phyloP scores from a whole-genome alignment of 1,139 yeast genomes.

The Magnusiomyces sp. region DNA sequence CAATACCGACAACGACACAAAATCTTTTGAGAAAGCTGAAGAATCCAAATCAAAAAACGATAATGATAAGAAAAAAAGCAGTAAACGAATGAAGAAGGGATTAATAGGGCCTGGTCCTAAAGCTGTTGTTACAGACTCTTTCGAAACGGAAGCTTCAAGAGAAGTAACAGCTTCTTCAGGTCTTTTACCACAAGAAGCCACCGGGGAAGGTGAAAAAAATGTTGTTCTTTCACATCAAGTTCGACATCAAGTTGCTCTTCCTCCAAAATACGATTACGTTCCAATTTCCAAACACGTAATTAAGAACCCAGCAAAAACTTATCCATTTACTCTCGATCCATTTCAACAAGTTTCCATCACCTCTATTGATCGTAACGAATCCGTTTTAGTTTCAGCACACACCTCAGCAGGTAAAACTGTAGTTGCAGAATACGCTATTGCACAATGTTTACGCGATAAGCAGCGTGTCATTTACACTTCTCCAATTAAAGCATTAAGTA shows the following conservation, averaged over 20 bases:
- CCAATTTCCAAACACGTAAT: slow-evolving; percentile 82
- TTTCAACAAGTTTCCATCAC: slow-evolving; percentile 94
- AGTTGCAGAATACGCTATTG: slow-evolving; percentile 90
- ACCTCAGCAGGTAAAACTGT: slow-evolving; percentile 93
- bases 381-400: slow-evolving; percentile 97
- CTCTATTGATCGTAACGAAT: slow-evolving; percentile 87
- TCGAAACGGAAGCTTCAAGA: slow-evolving; percentile 85
- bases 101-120: slow-evolving; percentile 5
- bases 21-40: not conserved
- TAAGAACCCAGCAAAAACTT: slow-evolving; percentile 57
- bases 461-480: slow-evolving; percentile 89
- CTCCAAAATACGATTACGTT: slow-evolving; percentile 77
- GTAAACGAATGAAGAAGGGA: no score
- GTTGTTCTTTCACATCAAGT: slow-evolving; percentile 84
- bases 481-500: slow-evolving; percentile 85
- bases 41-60: slow-evolving; percentile 6
- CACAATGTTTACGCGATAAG: slow-evolving; percentile 84
- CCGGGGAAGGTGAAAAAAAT: slow-evolving; percentile 38
- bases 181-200: slow-evolving; percentile 39
- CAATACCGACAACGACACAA: not conserved
- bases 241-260: slow-evolving; percentile 95
- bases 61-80: slow-evolving; percentile 10
- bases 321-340: slow-evolving; percentile 89
- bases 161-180: slow-evolving; percentile 80
- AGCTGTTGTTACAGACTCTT: slow-evolving; percentile 80